Conservation (phyloP, 352 stramenopile species). For the Phytophthora pinifolia region DNA sequence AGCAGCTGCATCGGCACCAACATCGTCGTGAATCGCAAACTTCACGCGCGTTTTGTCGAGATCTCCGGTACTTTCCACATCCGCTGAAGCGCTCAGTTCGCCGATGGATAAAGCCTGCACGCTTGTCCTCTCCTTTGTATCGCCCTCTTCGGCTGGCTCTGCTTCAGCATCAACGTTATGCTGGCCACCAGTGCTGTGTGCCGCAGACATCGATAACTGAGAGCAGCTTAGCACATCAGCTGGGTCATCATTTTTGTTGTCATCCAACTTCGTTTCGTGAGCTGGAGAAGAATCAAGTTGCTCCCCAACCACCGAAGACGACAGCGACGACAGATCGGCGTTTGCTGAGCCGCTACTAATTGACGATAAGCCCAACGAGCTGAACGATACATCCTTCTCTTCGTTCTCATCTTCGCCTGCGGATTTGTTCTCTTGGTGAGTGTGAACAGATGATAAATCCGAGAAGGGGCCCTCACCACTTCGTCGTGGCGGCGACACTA, state of each 20-base stretch:
- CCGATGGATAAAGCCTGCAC: slow-evolving; percentile 18
- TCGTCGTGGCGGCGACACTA: slow-evolving; percentile 14
- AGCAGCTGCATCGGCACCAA: slow-evolving; percentile 11
- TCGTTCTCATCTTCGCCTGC: slow-evolving; percentile 2
- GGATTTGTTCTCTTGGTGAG: slow-evolving; percentile 8
- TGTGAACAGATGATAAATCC: slow-evolving; percentile 14
- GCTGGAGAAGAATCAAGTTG: slow-evolving; percentile 4
- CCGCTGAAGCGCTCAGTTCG: slow-evolving; percentile 17
- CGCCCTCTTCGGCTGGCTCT: slow-evolving; percentile 1
- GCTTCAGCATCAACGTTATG: slow-evolving; percentile 3
- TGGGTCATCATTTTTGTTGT: slow-evolving; percentile 1
- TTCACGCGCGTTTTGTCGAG: not conserved
- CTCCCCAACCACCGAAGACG: slow-evolving; percentile 48
- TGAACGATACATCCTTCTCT: slow-evolving; percentile 33
- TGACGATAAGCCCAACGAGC: slow-evolving; percentile 64
- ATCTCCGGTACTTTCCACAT: not conserved
- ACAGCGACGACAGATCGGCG: slow-evolving; percentile 66
- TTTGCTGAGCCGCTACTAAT: slow-evolving; percentile 45
- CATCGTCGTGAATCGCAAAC: slow-evolving; percentile 9
- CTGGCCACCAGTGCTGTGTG: slow-evolving; percentile 3
- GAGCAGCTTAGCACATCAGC: not conserved
- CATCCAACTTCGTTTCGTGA: not conserved
- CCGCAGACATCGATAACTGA: slow-evolving; percentile 4
- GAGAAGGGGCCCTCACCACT: slow-evolving; percentile 9
- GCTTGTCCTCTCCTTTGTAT: slow-evolving; percentile 1